Evolutionary conservation across 331 rosid species (phyloP).

Genomic region (Quercus lobata): DNA sequence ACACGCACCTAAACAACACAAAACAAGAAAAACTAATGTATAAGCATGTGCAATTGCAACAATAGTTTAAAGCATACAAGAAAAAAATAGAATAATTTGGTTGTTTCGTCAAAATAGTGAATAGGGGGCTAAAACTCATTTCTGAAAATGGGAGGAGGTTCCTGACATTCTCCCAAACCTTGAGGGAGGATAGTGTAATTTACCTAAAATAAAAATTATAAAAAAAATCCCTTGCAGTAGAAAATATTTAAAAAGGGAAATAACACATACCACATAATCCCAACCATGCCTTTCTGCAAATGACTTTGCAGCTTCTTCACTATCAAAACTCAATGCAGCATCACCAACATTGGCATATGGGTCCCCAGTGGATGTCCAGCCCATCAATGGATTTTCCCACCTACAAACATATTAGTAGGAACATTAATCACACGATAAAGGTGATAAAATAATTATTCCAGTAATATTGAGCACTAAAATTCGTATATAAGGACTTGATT

Average conservation of each 20-base stretch:
- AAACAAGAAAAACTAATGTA: background rate
- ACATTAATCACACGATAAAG: background rate
- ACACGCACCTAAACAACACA: background rate
- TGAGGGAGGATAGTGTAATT: too few species aligned
- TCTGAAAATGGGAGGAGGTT: too few species aligned
- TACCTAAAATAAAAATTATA: background rate
- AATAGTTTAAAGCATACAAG: background rate
- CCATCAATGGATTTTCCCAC: constrained; percentile 99
- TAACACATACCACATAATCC: constrained; percentile 74
- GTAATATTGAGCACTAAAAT: background rate
- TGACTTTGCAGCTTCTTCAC: constrained; percentile 75
- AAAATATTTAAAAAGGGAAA: background rate
- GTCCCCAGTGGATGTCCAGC: constrained; percentile 99
- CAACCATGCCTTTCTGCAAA: constrained; percentile 96
- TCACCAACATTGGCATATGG: constrained; percentile 95
- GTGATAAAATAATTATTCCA: background rate
- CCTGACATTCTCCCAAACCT: too few species aligned
- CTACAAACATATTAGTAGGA: constrained; percentile 34
- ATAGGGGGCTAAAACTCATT: too few species aligned
- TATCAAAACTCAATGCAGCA: constrained; percentile 75
- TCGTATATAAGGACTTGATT: background rate
- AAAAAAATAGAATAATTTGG: too few species aligned
- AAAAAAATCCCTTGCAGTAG: background rate
- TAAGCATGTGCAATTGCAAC: background rate
- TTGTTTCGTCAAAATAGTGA: background rate